Conservation (phyloP, 2,329 filamentous ascomycete species). For the Neofusicoccum sp. region DNA sequence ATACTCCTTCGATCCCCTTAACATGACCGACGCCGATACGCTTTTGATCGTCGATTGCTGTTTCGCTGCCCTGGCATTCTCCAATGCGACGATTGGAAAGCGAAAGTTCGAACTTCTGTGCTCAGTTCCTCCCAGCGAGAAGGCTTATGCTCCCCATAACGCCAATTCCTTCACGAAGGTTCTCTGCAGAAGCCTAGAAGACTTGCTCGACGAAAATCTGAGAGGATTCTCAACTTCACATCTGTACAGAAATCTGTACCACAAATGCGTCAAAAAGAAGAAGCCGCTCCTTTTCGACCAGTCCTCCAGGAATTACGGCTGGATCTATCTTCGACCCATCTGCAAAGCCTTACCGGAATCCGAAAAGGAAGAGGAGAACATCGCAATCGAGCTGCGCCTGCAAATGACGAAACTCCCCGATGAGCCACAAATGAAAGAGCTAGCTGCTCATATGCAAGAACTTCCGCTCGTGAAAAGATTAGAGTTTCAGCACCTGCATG, state of each 20-base stretch:
- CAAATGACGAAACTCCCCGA: conserved; percentile 21
- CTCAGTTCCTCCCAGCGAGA: conserved; percentile 21
- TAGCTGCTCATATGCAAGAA: conserved; percentile 24
- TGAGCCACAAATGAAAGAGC: conserved; percentile 16
- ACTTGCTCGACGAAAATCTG: background rate
- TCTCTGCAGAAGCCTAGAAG: conserved; percentile 17
- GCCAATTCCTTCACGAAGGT: conserved; percentile 25
- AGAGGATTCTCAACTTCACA: conserved; percentile 24
- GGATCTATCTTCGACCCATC: conserved; percentile 24
- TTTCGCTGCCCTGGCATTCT: conserved; percentile 23
- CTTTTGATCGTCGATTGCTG: conserved; percentile 26
- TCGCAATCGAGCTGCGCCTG: conserved; percentile 24
- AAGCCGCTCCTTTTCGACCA: conserved; percentile 26
- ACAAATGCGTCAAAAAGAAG: conserved; percentile 46
- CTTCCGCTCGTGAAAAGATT: conserved; percentile 23
- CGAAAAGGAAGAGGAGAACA: background rate
- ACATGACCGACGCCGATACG: conserved; percentile 22
- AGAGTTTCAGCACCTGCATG: conserved; percentile 23
- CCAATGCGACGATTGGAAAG: conserved; percentile 10
- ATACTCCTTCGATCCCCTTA: background rate
- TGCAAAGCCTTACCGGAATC: background rate
- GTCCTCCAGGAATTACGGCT: conserved; percentile 24
- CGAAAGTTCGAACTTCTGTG: conserved; percentile 27
- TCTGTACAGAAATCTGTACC: conserved; percentile 49
- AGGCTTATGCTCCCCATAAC: conserved; percentile 18